Evolutionary conservation across 2,329 filamentous ascomycete species (phyloP).

Genomic region (Penicillium italicum): DNA sequence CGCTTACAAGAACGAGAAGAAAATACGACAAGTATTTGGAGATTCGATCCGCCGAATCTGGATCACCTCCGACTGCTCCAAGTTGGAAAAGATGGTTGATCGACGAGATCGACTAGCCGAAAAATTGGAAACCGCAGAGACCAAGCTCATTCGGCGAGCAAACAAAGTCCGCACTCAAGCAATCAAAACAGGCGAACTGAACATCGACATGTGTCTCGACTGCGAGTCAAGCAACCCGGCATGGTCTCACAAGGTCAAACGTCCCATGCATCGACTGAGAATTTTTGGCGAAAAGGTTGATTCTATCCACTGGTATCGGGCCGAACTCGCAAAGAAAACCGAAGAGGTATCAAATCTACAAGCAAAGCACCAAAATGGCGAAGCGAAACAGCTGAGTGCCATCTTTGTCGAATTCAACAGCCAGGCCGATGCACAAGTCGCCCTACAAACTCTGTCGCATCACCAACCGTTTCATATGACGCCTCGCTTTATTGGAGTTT

Average conservation of each 20-base stretch:
- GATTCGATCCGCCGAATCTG: conserved; percentile 75
- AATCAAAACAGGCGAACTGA: conserved; percentile 34
- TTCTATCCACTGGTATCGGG: conserved; percentile 80
- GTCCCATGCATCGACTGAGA: conserved; percentile 69
- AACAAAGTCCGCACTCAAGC: conserved; percentile 67
- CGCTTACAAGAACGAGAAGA: conserved; percentile 69
- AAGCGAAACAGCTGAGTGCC: conserved; percentile 64
- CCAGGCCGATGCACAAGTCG: conserved; percentile 78
- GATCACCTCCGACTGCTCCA: conserved; percentile 73
- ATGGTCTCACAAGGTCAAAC: conserved; percentile 46
- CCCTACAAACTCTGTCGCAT: conserved; percentile 78
- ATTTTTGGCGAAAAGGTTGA: conserved; percentile 81
- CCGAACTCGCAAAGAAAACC: conserved; percentile 67
- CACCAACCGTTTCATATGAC: conserved; percentile 84
- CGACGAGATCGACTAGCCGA: conserved; percentile 74
- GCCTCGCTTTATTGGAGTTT: conserved; percentile 78
- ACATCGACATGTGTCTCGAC: conserved; percentile 26
- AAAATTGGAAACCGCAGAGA: conserved; percentile 81
- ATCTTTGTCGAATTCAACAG: conserved; percentile 87
- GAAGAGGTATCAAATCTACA: conserved; percentile 66
- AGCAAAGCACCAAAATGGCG: conserved; percentile 59
- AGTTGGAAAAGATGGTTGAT: conserved; percentile 73
- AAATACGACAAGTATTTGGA: conserved; percentile 75
- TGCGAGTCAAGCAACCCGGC: conserved; percentile 29
- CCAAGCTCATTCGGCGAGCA: conserved; percentile 73